Percentiles rank a stretch among this genome's conserved stretches.
Evolutionary conservation across 208 protist genomes (phyloP).

Genomic region (Trypanosoma platydactyli): DNA sequence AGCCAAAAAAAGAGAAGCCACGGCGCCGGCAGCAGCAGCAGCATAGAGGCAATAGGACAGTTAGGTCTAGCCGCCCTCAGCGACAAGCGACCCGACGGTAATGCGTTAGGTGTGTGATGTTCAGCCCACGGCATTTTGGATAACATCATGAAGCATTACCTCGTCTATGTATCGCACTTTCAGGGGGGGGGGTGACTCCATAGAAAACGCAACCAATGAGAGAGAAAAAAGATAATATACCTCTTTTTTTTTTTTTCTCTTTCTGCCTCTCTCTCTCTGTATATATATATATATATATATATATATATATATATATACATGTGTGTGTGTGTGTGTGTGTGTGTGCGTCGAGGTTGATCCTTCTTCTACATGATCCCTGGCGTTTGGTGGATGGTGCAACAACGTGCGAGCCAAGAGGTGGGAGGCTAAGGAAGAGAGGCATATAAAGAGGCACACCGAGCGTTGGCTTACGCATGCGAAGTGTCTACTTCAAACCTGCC

Average conservation of each 20-base stretch:
- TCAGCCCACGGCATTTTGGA: too few species aligned
- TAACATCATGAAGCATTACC: too few species aligned
- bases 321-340: too few species aligned
- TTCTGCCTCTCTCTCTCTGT: background rate
- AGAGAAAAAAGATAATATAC: background rate
- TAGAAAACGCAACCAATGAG: background rate
- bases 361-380: background rate
- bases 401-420: background rate
- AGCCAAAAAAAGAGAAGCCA: conserved; percentile 9
- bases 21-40: background rate
- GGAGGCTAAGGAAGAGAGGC: background rate
- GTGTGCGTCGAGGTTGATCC: too few species aligned
- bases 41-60: conserved; percentile 15
- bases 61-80: background rate
- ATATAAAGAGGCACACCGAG: background rate
- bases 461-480: too few species aligned
- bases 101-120: background rate
- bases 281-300: background rate
- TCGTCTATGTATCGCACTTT: too few species aligned
- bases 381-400: background rate
- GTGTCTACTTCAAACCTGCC: too few species aligned
- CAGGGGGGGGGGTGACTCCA: background rate
- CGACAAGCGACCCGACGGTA: conserved; percentile 15
- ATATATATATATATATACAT: too few species aligned
- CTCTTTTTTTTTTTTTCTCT: conserved; percentile 7